Conservation (phyloP, 2,329 filamentous ascomycete genomes). For the Emergomyces orientalis region DNA sequence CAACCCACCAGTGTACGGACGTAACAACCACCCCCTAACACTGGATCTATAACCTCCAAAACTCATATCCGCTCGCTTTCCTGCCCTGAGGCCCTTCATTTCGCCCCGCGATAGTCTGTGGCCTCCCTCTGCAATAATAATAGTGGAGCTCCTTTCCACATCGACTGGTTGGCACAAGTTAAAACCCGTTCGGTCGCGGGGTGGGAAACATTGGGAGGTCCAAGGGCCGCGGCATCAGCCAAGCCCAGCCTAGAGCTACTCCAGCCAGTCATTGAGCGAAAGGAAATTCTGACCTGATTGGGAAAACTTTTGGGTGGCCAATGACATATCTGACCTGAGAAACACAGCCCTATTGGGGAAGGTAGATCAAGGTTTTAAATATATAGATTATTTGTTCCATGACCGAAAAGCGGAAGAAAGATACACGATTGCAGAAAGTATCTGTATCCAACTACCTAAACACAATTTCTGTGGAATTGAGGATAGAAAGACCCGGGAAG, state of each 20-base stretch:
- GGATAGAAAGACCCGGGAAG: neutral
- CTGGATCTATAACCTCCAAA: neutral
- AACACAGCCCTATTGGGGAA: neutral
- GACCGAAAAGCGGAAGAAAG: neutral
- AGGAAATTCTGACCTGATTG: constrained; percentile 22
- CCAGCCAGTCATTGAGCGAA: constrained; percentile 5
- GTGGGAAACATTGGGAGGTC: neutral
- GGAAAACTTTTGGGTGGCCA: constrained; percentile 14
- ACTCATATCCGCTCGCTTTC: neutral
- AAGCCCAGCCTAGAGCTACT: constrained; percentile 4
- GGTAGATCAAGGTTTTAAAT: neutral
- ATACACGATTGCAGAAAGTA: neutral
- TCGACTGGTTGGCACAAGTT: neutral
- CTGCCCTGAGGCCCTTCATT: too few species aligned
- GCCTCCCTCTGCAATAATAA: too few species aligned
- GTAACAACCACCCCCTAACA: neutral
- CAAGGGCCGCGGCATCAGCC: neutral
- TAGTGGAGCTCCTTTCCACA: neutral
- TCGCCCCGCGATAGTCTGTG: too few species aligned
- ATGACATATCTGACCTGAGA: neutral
- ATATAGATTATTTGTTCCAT: neutral
- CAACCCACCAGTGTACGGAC: neutral
- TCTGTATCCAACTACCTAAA: neutral
- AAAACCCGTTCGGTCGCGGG: too few species aligned
- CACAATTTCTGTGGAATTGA: neutral